Evolutionary conservation across 805 yeast species (phyloP), one percentile per base, ranked within the genome.

Genomic region (Ogataea pilisensis): DNA sequence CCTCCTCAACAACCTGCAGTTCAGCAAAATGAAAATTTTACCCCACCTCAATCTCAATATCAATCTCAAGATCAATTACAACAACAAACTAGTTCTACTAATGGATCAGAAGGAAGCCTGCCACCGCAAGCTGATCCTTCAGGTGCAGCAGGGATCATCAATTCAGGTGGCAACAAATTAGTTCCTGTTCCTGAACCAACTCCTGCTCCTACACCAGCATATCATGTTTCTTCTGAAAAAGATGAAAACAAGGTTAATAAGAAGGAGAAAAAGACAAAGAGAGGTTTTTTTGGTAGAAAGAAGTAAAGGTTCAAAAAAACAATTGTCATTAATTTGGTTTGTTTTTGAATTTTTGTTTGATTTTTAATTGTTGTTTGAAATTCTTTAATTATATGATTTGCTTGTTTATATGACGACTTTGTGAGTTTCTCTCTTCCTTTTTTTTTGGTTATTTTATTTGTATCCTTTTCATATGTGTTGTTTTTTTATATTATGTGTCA

Each of bases 241-340:
- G 34, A 19, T 26, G 35, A 41, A 12, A 14, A 27, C 30, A n/a
- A n/a, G 13, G 30, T 24, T 24, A n/a, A 22, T 19, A 57, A 55
- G 31, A 53, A 65, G 54, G 67, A 71, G 57, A 62, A 60, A 44
- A 55, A 68, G 62, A 69, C 72, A 61, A 85, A 82, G 75, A 74
- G 77, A 53, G 87, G 91, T 4, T 66, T 87, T 34, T 88, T 90
- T 58, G 85, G 95, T 39, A 76, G 82, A 58, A 79, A 78, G 73
- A 78, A 78, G 68, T 47, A 44, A 49, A 37, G 30, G 13, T 27
- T 27, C 16, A n/a, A n/a, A 27, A 24, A 24, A 24, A 8, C 26
- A 24, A 8, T 8, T 8, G 11, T 11, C 26, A 22, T 16, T 31
- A 22, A 5, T 19, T 18, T 19, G n/a, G 8, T 27, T 19, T 11